Conservation (phyloP, 2,329 filamentous ascomycete species). For the Pseudomassariella vexata region DNA sequence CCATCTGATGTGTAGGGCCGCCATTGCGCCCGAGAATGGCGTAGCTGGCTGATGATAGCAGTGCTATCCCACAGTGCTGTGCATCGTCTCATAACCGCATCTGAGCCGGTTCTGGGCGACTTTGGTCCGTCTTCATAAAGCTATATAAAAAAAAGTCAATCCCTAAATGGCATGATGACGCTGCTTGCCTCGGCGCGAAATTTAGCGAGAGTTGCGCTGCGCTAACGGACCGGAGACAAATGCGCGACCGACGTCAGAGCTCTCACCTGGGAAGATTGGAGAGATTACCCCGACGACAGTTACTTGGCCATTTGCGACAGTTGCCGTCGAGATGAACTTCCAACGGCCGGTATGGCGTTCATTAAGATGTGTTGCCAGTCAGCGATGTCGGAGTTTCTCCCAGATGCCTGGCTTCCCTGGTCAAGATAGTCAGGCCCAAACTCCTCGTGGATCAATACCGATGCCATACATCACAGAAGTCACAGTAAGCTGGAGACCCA, state of each 20-base stretch:
- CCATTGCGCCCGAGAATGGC: neutral
- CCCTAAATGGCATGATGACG: too few species aligned
- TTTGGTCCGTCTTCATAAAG: too few species aligned
- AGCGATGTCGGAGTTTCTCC: constrained; percentile 35
- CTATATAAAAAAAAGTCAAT: too few species aligned
- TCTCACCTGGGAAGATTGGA: too few species aligned
- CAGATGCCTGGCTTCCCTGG: constrained; percentile 29
- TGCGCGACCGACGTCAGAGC: too few species aligned
- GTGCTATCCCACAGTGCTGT: constrained; percentile 18
- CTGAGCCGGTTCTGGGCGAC: constrained; percentile 6
- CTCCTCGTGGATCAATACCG: constrained; percentile 34
- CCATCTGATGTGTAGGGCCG: constrained; percentile 2
- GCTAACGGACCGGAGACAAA: too few species aligned
- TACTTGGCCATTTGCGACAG: too few species aligned
- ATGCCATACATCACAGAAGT: constrained; percentile 56
- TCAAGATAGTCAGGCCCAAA: too few species aligned
- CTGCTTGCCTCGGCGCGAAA: too few species aligned
- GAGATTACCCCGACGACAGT: too few species aligned
- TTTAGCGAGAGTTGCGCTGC: too few species aligned
- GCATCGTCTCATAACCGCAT: constrained; percentile 27
- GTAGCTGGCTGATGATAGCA: constrained; percentile 9
- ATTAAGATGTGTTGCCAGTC: constrained; percentile 26
- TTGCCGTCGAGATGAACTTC: constrained; percentile 26
- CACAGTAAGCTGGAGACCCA: constrained; percentile 37
- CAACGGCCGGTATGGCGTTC: constrained; percentile 27